These are phyloP conservation scores for Cyclocybe cylindracea DNA, from an alignment of 768 basidiomycete genomes.

Conservation along the genomic window DNA sequence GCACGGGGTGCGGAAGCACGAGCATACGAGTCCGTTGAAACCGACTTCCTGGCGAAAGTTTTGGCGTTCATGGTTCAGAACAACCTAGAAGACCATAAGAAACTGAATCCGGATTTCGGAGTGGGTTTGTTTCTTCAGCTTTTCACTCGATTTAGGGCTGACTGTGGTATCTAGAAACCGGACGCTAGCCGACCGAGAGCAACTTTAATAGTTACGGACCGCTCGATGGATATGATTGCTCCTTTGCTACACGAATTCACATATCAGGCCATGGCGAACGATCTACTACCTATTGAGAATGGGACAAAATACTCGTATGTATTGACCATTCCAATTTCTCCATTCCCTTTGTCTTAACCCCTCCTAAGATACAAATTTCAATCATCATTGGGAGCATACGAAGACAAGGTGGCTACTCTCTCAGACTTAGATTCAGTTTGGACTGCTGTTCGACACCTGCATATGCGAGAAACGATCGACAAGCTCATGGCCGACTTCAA, in stretches of 20 bases:
- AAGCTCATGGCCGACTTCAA: constrained; percentile 97
- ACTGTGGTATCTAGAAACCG: constrained; percentile 42
- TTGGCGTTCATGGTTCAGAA: constrained; percentile 86
- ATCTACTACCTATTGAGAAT: constrained; percentile 85
- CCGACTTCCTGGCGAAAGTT: constrained; percentile 77
- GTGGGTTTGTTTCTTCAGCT: constrained; percentile 37
- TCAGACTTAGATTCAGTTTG: constrained; percentile 88
- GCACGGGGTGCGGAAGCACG: constrained; percentile 72
- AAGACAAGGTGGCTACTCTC: constrained; percentile 87
- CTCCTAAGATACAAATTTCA: constrained; percentile 85
- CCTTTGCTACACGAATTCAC: constrained; percentile 97
- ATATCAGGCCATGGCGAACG: constrained; percentile 98
- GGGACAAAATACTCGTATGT: constrained; percentile 86
- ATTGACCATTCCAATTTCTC: constrained; percentile 6
- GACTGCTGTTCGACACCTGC: constrained; percentile 93
- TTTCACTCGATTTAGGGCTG: background rate
- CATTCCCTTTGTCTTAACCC: background rate
- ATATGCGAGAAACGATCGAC: constrained; percentile 98
- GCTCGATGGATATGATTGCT: constrained; percentile 91
- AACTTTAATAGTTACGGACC: constrained; percentile 90
- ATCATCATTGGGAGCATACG: constrained; percentile 79
- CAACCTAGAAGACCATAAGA: constrained; percentile 86
- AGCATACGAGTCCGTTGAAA: constrained; percentile 67
- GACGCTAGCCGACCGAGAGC: constrained; percentile 69
- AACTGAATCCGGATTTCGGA: constrained; percentile 82